Evolutionary conservation across 176 grass and related monocot species (phyloP).

Genomic region (Triticum monococcum): DNA sequence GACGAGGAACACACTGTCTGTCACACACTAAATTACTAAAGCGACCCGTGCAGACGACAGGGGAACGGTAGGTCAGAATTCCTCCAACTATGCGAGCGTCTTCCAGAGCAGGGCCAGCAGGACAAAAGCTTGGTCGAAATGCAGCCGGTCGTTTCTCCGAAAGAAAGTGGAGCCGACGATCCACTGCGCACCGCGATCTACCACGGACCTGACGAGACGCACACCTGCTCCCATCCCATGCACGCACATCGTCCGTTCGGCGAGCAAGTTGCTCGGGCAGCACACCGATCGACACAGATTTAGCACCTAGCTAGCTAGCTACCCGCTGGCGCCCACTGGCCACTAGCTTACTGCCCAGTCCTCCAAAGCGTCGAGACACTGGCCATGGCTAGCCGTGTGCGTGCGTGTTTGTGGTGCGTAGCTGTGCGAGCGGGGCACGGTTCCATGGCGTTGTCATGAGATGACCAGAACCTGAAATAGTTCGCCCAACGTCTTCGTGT

Average conservation of each 20-base stretch:
- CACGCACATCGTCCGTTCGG: neutral
- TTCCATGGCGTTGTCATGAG: neutral
- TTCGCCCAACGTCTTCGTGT: conserved; percentile 32
- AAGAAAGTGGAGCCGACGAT: neutral
- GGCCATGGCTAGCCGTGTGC: neutral
- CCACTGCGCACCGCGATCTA: neutral
- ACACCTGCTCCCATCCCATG: neutral
- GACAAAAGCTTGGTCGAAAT: neutral
- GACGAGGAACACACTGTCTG: conserved; percentile 39
- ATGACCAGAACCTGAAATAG: conserved; percentile 45
- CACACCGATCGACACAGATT: neutral
- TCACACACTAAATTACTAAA: conserved; percentile 24
- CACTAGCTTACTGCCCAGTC: neutral
- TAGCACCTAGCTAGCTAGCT: neutral
- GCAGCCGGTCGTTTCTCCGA: neutral
- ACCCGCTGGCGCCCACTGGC: neutral
- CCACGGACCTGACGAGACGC: neutral
- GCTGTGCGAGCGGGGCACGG: neutral
- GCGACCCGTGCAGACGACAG: neutral
- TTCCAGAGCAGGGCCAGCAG: conserved; percentile 38
- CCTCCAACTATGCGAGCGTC: conserved; percentile 46
- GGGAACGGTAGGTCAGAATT: conserved; percentile 37
- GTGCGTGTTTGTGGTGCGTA: neutral
- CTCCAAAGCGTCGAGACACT: neutral
- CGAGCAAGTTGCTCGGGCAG: conserved; percentile 16